A percentile compares a stretch with the other conserved stretches of the same genome.
Evolutionary conservation across 1,139 yeast species (phyloP).

Genomic region (Debaryomycetaceae sp.): DNA sequence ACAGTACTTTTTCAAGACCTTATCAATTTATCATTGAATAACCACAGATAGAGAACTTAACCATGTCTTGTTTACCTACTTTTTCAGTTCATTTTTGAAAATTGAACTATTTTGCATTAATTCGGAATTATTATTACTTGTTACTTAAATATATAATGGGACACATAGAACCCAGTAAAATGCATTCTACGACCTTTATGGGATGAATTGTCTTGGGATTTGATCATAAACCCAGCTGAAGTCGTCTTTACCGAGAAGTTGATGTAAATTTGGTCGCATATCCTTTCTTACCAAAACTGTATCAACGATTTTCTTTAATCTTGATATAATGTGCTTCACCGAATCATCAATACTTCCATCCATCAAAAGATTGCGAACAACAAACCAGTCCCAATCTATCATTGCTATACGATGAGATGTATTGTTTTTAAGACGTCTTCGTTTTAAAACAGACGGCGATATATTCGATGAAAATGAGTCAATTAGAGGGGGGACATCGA

Average conservation of each 20-base stretch:
- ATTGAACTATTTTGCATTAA: no score
- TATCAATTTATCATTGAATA: no score
- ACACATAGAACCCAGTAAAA: no score
- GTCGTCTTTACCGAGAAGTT: slow-evolving; percentile 12
- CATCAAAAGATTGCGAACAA: slow-evolving; percentile 18
- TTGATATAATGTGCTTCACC: slow-evolving; percentile 20
- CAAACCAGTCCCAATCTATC: slow-evolving; percentile 86
- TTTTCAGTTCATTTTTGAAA: no score
- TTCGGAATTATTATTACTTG: no score
- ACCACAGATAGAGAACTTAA: no score
- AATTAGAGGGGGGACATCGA: slow-evolving; percentile 61
- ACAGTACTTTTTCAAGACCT: no score
- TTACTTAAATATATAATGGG: no score
- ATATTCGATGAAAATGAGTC: slow-evolving; percentile 21
- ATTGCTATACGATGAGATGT: slow-evolving; percentile 89
- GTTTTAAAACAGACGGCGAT: slow-evolving; percentile 44
- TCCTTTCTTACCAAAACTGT: slow-evolving; percentile 39
- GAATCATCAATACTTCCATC: slow-evolving; percentile 13
- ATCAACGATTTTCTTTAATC: slow-evolving; percentile 32
- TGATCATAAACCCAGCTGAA: slow-evolving; percentile 20
- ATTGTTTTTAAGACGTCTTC: slow-evolving; percentile 54
- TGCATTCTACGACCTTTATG: no score
- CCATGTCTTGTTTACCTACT: no score
- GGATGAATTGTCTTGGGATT: slow-evolving; percentile 10
- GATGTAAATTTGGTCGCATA: slow-evolving; percentile 18